Conservation (phyloP, 495 filamentous ascomycete species). For the Hypoxylon crocopeplum region DNA sequence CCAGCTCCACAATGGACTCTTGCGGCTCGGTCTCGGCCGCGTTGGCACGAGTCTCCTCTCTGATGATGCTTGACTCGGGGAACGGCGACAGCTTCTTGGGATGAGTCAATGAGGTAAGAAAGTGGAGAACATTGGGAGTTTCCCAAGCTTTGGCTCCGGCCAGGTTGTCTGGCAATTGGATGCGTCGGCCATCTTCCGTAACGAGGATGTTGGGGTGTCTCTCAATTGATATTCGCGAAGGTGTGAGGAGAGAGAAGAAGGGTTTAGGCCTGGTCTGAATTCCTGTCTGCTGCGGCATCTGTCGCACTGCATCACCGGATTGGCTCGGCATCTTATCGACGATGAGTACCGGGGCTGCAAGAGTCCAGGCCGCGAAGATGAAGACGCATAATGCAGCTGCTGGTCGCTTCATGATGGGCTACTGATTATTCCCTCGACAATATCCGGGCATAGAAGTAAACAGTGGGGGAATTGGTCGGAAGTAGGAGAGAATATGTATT, state of each 20-base stretch:
- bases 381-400: slow-evolving; percentile 19
- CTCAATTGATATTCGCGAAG: slow-evolving; percentile 18
- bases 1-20: slow-evolving; percentile 38
- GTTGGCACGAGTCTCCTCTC: slow-evolving; percentile 37
- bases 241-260: slow-evolving; percentile 4
- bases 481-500: slow-evolving; percentile 8
- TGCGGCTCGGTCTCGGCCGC: slow-evolving; percentile 32
- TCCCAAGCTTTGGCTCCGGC: slow-evolving; percentile 31
- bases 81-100: slow-evolving; percentile 35
- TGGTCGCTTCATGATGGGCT: slow-evolving; percentile 29
- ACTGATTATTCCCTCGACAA: slow-evolving; percentile 1
- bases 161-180: slow-evolving; percentile 30
- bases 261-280: not conserved
- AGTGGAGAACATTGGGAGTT: slow-evolving; percentile 30
- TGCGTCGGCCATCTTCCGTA: slow-evolving; percentile 24
- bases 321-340: slow-evolving; percentile 20
- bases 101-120: slow-evolving; percentile 27
- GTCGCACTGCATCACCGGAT: slow-evolving; percentile 11
- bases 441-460: not conserved
- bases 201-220: slow-evolving; percentile 19
- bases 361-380: slow-evolving; percentile 19
- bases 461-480: not conserved
- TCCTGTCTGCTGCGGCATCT: slow-evolving; percentile 4
- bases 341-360: slow-evolving; percentile 28
- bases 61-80: slow-evolving; percentile 40